A percentile compares a stretch with the other conserved stretches of the same genome.
Conservation (phyloP, 805 yeast species). For the Pichia rugopelliculosa region DNA sequence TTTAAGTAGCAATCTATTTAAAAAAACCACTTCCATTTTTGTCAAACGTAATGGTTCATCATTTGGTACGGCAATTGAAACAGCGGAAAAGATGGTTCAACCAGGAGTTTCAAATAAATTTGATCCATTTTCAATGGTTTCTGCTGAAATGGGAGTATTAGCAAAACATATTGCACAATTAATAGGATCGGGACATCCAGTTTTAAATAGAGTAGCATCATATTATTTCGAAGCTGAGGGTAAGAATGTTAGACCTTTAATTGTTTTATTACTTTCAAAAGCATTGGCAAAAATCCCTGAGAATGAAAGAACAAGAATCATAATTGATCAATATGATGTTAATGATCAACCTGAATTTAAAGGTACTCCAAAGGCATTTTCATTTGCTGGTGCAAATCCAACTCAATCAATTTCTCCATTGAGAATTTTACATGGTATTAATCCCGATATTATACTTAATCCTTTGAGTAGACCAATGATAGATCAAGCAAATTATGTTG, state of each 20-base stretch:
- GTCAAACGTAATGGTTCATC: conserved; percentile 23
- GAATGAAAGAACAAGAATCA: conserved; percentile 54
- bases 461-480: conserved; percentile 81
- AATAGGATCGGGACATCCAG: conserved; percentile 91
- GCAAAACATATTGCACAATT: conserved; percentile 81
- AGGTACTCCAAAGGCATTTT: conserved; percentile 47
- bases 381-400: conserved; percentile 54
- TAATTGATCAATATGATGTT: conserved; percentile 57
- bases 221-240: conserved; percentile 97
- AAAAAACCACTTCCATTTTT: neutral
- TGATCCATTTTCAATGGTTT: conserved; percentile 87
- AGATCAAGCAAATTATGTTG: conserved; percentile 46
- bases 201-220: conserved; percentile 82
- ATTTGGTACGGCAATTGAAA: conserved; percentile 50
- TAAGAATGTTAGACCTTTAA: conserved; percentile 86
- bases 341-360: conserved; percentile 55
- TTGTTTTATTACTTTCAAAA: conserved; percentile 76
- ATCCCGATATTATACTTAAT: conserved; percentile 73
- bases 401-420: conserved; percentile 72
- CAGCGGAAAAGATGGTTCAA: conserved; percentile 70
- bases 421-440: conserved; percentile 78
- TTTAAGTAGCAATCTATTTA: neutral
- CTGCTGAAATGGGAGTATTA: conserved; percentile 84
- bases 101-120: conserved; percentile 45
- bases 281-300: conserved; percentile 73